Percentiles rank a stretch among this genome's conserved stretches.
Conservation (phyloP, 805 yeast genomes). For the Candida golubevii region DNA sequence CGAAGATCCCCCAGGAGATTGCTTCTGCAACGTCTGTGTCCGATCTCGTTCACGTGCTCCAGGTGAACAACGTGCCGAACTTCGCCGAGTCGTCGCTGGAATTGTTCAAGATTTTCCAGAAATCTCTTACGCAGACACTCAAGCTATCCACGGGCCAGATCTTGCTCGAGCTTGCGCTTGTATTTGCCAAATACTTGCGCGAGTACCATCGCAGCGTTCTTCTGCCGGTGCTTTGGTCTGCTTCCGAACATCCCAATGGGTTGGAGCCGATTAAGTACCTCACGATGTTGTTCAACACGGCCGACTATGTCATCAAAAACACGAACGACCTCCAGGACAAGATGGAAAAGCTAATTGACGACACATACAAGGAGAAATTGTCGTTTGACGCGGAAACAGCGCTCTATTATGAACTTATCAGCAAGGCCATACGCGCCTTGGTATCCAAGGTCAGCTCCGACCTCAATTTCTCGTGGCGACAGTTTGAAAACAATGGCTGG, state of each 20-base stretch:
- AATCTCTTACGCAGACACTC: constrained; percentile 44
- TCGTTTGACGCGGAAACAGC: constrained; percentile 55
- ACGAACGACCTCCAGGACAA: constrained; percentile 71
- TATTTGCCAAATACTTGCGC: constrained; percentile 63
- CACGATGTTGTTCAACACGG: constrained; percentile 76
- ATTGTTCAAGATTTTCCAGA: constrained; percentile 72
- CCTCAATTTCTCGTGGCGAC: constrained; percentile 73
- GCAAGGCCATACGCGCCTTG: constrained; percentile 51
- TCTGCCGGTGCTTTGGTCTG: constrained; percentile 27
- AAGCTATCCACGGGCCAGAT: constrained; percentile 16
- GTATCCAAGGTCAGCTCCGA: constrained; percentile 57
- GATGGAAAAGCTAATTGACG: constrained; percentile 36
- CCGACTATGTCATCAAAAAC: constrained; percentile 82
- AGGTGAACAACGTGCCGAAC: constrained; percentile 49
- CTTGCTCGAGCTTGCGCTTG: constrained; percentile 36
- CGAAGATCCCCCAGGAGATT: constrained; percentile 45
- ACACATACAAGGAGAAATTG: constrained; percentile 36
- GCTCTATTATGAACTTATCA: constrained; percentile 53
- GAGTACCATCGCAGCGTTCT: constrained; percentile 37
- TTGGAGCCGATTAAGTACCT: constrained; percentile 62
- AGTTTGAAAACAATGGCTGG: constrained; percentile 77
- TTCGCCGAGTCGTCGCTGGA: constrained; percentile 87
- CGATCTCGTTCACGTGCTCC: constrained; percentile 31
- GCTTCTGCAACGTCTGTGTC: constrained; percentile 1
- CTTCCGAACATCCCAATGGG: constrained; percentile 25